These are phyloP conservation scores for Aspergillus fijiensis DNA, from an alignment of 2,329 filamentous ascomycete species.

Conservation along the genomic window DNA sequence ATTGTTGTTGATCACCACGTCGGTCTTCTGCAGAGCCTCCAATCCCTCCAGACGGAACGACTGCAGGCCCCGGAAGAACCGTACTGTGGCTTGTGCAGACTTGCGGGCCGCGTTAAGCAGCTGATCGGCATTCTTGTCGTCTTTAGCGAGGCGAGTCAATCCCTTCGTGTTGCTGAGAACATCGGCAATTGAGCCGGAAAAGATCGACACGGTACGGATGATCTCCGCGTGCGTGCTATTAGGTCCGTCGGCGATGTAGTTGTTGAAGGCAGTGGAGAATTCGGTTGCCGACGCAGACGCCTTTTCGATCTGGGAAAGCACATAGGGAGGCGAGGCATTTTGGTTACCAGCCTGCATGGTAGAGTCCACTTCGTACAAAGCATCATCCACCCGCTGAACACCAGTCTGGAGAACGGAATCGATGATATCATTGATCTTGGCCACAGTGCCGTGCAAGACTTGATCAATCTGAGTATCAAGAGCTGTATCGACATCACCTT, in stretches of 20 bases:
- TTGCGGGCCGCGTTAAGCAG: slow-evolving; percentile 79
- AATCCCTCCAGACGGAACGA: slow-evolving; percentile 91
- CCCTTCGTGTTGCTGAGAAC: slow-evolving; percentile 97
- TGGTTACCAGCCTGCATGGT: slow-evolving; percentile 99
- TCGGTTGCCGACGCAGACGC: slow-evolving; percentile 92
- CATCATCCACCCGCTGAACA: slow-evolving; percentile 91
- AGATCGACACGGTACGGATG: slow-evolving; percentile 87
- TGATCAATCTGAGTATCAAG: slow-evolving; percentile 90
- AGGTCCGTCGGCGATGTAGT: slow-evolving; percentile 94
- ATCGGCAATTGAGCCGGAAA: slow-evolving; percentile 86
- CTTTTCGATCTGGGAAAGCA: slow-evolving; percentile 96
- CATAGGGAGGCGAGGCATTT: slow-evolving; percentile 90
- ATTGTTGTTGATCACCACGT: slow-evolving; percentile 96
- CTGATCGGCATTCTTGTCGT: slow-evolving; percentile 90
- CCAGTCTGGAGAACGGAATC: slow-evolving; percentile 93
- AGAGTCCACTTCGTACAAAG: slow-evolving; percentile 94
- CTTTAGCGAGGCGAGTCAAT: slow-evolving; percentile 84
- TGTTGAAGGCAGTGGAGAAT: slow-evolving; percentile 97
- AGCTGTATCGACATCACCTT: slow-evolving; percentile 73
- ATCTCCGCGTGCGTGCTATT: slow-evolving; percentile 87
- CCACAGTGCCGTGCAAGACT: slow-evolving; percentile 78
- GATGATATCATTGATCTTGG: slow-evolving; percentile 96
- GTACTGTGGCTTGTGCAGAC: slow-evolving; percentile 81
- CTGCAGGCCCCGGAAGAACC: slow-evolving; percentile 91
- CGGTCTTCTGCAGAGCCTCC: slow-evolving; percentile 87